Evolutionary conservation across 768 basidiomycete genomes (phyloP).

Genomic region (Boletus rubescentipes): DNA sequence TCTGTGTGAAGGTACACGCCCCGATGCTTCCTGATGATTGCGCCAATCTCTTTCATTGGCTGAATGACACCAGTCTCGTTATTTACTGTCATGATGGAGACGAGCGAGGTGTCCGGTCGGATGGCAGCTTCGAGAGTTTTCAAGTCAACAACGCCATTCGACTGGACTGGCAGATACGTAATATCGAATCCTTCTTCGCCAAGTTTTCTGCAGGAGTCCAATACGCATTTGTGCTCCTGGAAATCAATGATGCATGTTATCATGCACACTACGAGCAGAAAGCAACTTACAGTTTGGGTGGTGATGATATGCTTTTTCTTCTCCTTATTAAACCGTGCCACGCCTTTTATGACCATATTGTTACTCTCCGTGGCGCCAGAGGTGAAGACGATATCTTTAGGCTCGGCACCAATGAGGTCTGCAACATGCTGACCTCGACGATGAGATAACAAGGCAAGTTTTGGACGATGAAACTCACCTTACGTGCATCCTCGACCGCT

Average conservation of each 20-base stretch:
- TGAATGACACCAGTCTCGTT: slow-evolving; percentile 99
- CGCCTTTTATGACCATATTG: slow-evolving; percentile 96
- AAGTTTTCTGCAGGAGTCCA: slow-evolving; percentile 95
- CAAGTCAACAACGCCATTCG: slow-evolving; percentile 80
- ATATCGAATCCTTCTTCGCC: slow-evolving; percentile 97
- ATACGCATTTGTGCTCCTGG: slow-evolving; percentile 97
- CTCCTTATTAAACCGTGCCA: slow-evolving; percentile 92
- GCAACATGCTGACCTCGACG: slow-evolving; percentile 68
- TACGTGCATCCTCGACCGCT: slow-evolving; percentile 89
- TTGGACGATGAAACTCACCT: slow-evolving; percentile 44
- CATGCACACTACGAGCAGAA: neutral
- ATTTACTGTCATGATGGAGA: slow-evolving; percentile 98
- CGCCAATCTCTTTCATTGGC: slow-evolving; percentile 93
- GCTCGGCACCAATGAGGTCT: slow-evolving; percentile 87
- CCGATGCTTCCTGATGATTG: slow-evolving; percentile 78
- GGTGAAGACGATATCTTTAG: slow-evolving; percentile 96
- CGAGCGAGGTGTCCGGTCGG: slow-evolving; percentile 88
- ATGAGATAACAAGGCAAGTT: neutral
- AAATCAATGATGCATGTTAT: slow-evolving; percentile 6
- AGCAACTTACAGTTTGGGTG: slow-evolving; percentile 75
- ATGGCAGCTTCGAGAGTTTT: slow-evolving; percentile 82
- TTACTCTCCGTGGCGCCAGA: slow-evolving; percentile 98
- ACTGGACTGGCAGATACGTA: slow-evolving; percentile 93
- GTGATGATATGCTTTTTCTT: slow-evolving; percentile 94
- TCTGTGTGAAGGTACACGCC: slow-evolving; percentile 97